phyloP scores from a whole-genome alignment of 352 stramenopile species.

The Pythium utonaiense region DNA sequence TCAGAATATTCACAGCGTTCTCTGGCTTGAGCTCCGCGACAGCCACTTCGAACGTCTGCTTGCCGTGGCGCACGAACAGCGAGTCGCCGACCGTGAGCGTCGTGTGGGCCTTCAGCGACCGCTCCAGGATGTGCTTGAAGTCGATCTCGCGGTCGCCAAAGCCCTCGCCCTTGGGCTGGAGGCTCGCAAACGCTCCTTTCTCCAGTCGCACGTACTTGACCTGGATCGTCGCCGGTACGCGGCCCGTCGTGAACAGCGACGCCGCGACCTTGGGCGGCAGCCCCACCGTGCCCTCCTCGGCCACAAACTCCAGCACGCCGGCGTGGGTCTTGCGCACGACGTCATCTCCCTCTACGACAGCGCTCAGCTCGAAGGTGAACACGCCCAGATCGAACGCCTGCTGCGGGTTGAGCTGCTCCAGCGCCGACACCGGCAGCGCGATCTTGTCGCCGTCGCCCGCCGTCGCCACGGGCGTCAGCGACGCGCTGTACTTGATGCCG shows the following conservation, averaged over 20 bases:
- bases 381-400: slow-evolving; percentile 70
- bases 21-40: slow-evolving; percentile 63
- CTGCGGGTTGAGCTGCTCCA: slow-evolving; percentile 76
- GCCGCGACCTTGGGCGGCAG: slow-evolving; percentile 74
- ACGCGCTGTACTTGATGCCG: slow-evolving; percentile 59
- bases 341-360: background rate
- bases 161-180: slow-evolving; percentile 63
- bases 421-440: slow-evolving; percentile 62
- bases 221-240: slow-evolving; percentile 35
- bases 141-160: slow-evolving; percentile 80
- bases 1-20: slow-evolving; percentile 60
- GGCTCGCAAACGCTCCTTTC: slow-evolving; percentile 57
- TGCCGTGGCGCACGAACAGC: slow-evolving; percentile 71
- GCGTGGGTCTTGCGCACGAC: slow-evolving; percentile 49
- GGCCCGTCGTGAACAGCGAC: slow-evolving; percentile 42
- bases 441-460: slow-evolving; percentile 70
- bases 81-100: slow-evolving; percentile 74
- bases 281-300: slow-evolving; percentile 68
- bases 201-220: slow-evolving; percentile 75
- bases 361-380: slow-evolving; percentile 80
- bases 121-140: slow-evolving; percentile 76
- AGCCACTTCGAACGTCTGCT: slow-evolving; percentile 69
- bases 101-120: slow-evolving; percentile 67
- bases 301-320: slow-evolving; percentile 78
- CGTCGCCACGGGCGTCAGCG: slow-evolving; percentile 45